phyloP scores from a whole-genome alignment of 345 rosid species.

The Syzygium oleosum region DNA sequence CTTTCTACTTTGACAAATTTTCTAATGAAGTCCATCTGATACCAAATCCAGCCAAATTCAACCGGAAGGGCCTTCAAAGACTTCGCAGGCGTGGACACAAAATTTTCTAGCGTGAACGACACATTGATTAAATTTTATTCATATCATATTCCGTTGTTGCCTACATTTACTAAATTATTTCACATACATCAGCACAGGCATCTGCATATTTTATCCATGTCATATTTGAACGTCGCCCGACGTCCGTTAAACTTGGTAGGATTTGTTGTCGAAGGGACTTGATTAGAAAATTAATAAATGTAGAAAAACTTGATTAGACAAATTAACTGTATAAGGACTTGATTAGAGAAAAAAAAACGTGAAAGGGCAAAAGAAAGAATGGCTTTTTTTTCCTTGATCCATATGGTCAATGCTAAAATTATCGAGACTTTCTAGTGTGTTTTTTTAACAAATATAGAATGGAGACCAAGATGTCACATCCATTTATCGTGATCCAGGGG shows the following conservation, averaged over 20 bases:
- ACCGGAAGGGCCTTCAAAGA: neutral
- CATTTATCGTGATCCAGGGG: neutral
- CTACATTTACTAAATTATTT: neutral
- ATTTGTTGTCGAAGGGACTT: neutral
- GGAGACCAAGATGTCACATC: neutral
- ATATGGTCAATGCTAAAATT: neutral
- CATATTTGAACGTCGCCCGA: neutral
- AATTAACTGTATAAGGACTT: neutral
- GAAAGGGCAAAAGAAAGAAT: neutral
- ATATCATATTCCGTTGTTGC: neutral
- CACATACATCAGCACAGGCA: neutral
- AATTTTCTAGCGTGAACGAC: neutral
- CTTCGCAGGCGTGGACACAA: neutral
- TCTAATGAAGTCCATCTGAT: neutral
- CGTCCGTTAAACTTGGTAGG: neutral
- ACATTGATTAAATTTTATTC: neutral
- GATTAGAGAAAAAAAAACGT: neutral
- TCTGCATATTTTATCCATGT: neutral
- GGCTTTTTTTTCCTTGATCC: neutral
- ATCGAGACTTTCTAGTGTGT: neutral
- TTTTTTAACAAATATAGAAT: neutral
- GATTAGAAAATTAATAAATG: neutral
- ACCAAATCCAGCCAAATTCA: neutral
- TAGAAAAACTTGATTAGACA: neutral
- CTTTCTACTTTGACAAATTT: neutral